Evolutionary conservation across 1,284 basidiomycete genomes (phyloP), one percentile per base, ranked within the genome.

Genomic region (Papiliotrema terrestris): DNA sequence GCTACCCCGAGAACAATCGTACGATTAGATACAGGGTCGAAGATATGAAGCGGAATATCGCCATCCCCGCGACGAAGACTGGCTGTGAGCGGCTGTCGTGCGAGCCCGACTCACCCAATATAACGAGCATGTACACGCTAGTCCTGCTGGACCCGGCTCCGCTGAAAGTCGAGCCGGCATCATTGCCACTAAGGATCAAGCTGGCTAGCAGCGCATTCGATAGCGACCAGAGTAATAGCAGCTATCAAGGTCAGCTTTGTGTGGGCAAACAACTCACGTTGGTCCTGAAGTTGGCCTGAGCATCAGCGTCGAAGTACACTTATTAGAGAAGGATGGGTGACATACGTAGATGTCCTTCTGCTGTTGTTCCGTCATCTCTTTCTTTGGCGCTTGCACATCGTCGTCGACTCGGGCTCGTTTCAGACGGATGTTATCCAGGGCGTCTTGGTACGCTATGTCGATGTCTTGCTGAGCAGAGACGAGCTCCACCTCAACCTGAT

Each of bases 401-500:
- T 51, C 57, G 43, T 71, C 68, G 26, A 69, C 66, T 32, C 67
- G 55, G 6, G 67, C 66, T 20, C 72, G 61, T 54, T 75, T 75
- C 46, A 74, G 57, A 5, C 74, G 60, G 42, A 98, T 80, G 68
- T 92, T 91, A 56, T 84, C 82, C 39, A 97, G 80, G 0, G 93
- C 87, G 63, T 94, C 89, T 71, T 93, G 88, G 71, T 98, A 98
- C 22, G 90, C 85, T 42, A 82, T 83, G 69, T 97, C 91, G 55
- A 91, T 86, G 71, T 95, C 92, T 2, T 88, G 87, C 52, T 89
- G 86, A 51, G 89, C 89, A 0, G 89, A 85, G 2, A 89, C 84
- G 65, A 97, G 83, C 62, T 92, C 88, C 54, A 97, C 87, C 66
- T 96, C 91, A 41, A 98, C 91, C 62, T 89, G 85, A 66, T 87